These are phyloP conservation scores for Mortierella antarctica DNA, from an alignment of 192 early-diverging fungal species.

Conservation along the genomic window DNA sequence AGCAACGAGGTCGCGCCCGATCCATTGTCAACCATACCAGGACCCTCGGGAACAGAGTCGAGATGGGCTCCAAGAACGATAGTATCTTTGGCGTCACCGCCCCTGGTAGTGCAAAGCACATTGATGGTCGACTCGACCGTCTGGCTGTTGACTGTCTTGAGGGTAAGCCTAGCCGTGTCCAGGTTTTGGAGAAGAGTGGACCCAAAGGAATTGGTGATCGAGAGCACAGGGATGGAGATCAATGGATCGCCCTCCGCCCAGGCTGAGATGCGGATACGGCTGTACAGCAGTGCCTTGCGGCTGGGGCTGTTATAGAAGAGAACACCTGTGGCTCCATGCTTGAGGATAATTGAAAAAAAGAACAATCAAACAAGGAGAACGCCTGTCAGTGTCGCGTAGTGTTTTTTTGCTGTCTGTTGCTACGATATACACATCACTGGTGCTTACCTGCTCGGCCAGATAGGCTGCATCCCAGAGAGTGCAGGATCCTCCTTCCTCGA, in stretches of 20 bases:
- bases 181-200: conserved; percentile 53
- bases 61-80: conserved; percentile 73
- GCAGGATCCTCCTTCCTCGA: conserved; percentile 57
- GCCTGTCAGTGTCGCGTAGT: background rate
- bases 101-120: conserved; percentile 65
- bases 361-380: background rate
- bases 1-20: conserved; percentile 68
- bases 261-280: conserved; percentile 64
- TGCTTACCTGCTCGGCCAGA: conserved; percentile 59
- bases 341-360: background rate
- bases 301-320: conserved; percentile 64
- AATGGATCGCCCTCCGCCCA: conserved; percentile 76
- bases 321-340: conserved; percentile 65
- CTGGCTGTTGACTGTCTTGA: conserved; percentile 63
- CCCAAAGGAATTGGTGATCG: conserved; percentile 67
- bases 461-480: conserved; percentile 67
- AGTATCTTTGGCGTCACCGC: conserved; percentile 57
- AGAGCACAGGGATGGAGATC: conserved; percentile 69
- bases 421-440: background rate
- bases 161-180: conserved; percentile 36
- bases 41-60: conserved; percentile 76
- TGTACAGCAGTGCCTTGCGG: conserved; percentile 57
- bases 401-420: background rate
- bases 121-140: conserved; percentile 72
- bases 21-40: conserved; percentile 79